A percentile compares a stretch with the other conserved stretches of the same genome.
These are phyloP conservation scores for Plasmodiophora brassicae DNA, from an alignment of 208 protist species.

Conservation along the genomic window DNA sequence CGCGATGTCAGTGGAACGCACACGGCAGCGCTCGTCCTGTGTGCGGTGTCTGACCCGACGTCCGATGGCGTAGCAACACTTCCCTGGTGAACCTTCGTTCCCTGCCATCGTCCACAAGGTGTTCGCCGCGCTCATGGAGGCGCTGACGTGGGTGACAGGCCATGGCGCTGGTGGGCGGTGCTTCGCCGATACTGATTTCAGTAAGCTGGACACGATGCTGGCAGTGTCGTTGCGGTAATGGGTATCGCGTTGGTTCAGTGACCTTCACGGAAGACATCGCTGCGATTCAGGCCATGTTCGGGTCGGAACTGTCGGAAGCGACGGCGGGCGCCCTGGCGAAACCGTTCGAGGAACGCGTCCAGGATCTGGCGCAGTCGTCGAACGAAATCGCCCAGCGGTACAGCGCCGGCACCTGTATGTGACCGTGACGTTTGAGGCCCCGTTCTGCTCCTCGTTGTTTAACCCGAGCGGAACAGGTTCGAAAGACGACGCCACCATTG, in stretches of 20 bases:
- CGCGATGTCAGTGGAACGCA: background rate
- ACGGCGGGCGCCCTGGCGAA: background rate
- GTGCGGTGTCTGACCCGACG: background rate
- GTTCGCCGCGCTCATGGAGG: background rate
- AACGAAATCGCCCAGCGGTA: background rate
- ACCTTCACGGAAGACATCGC: background rate
- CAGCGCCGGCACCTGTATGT: background rate
- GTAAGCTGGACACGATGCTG: background rate
- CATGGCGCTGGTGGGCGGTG: background rate
- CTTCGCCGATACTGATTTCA: background rate
- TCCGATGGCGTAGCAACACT: background rate
- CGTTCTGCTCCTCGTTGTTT: background rate
- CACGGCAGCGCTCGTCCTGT: background rate
- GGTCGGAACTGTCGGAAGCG: background rate
- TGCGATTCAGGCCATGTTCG: background rate
- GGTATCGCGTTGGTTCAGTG: background rate
- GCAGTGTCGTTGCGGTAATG: background rate
- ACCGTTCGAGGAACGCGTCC: background rate
- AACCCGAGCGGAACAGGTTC: background rate
- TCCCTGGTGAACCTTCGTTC: background rate
- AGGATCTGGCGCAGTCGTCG: background rate
- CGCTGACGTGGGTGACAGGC: background rate
- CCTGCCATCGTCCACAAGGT: background rate
- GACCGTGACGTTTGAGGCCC: background rate
- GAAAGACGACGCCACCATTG: background rate